Conservation (phyloP, 352 stramenopile species). For the Aphanomyces invadans region DNA sequence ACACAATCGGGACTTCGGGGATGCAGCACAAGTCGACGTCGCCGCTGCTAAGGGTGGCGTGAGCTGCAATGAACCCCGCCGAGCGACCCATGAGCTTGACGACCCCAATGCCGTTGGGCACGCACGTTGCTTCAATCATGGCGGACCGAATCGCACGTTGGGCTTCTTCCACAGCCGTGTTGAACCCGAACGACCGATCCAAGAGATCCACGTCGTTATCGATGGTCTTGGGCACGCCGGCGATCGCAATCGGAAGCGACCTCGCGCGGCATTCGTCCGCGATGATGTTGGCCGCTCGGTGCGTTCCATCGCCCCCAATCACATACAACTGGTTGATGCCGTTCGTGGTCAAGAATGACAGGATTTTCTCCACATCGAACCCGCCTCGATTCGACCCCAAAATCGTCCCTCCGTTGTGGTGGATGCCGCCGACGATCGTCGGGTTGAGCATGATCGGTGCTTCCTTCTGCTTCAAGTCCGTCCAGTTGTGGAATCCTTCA, state of each 20-base stretch:
- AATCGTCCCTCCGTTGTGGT: conserved; percentile 91
- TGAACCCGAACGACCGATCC: conserved; percentile 97
- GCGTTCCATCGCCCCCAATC: conserved; percentile 96
- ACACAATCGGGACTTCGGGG: conserved; percentile 94
- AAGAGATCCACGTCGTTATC: conserved; percentile 99
- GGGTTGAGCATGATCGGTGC: conserved; percentile 71
- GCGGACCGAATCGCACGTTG: conserved; percentile 88
- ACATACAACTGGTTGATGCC: conserved; percentile 94
- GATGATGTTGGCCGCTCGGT: conserved; percentile 92
- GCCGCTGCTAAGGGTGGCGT: conserved; percentile 94
- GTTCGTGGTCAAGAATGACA: conserved; percentile 85
- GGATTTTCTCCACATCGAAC: conserved; percentile 96
- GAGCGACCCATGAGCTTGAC: conserved; percentile 99
- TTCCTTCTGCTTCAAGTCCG: conserved; percentile 64
- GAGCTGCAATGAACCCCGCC: conserved; percentile 95
- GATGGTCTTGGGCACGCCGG: conserved; percentile 98
- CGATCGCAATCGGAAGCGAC: conserved; percentile 89
- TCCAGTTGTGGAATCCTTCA: conserved; percentile 76
- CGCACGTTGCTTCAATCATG: conserved; percentile 91
- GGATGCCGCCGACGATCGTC: conserved; percentile 61
- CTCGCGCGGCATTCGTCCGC: conserved; percentile 60
- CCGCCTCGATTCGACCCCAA: conserved; percentile 91
- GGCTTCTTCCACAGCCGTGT: conserved; percentile 94
- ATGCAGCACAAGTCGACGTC: conserved; percentile 98
- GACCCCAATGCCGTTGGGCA: conserved; percentile 96